These are phyloP conservation scores for Acanthamoeba royreba DNA, from an alignment of 208 protist genomes.

Conservation along the genomic window DNA sequence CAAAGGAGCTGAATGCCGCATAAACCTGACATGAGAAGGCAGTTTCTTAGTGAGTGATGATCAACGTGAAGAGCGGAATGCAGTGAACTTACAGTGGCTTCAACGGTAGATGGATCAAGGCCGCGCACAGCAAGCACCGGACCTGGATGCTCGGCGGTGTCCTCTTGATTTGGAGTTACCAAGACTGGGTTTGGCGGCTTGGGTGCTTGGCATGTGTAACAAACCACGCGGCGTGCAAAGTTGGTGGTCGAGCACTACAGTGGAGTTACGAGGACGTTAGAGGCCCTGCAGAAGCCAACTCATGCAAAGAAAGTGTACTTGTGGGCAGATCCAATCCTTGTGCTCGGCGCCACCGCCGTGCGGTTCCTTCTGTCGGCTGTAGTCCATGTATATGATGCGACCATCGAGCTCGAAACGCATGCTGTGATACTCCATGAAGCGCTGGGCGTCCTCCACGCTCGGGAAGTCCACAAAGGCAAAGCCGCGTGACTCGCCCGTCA, in stretches of 20 bases:
- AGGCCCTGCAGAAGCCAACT: no score
- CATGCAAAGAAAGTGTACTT: background rate
- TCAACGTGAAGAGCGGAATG: background rate
- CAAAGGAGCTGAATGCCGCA: background rate
- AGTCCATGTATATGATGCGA: background rate
- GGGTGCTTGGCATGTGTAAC: background rate
- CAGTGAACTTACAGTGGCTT: conserved; percentile 15
- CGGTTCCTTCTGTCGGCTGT: background rate
- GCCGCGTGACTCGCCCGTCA: conserved; percentile 12
- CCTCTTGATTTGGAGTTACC: background rate
- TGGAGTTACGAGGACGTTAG: background rate
- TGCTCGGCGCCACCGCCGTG: background rate
- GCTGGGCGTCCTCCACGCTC: background rate
- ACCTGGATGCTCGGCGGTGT: background rate
- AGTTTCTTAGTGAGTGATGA: background rate
- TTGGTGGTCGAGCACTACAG: conserved; percentile 1
- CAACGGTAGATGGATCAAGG: background rate
- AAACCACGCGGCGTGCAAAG: background rate
- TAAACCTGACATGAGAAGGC: background rate
- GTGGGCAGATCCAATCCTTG: conserved; percentile 7
- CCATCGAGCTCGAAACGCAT: background rate
- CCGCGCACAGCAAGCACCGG: background rate
- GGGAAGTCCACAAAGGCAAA: conserved; percentile 44
- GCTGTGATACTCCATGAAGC: conserved; percentile 24
- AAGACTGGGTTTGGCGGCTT: background rate